Conservation (phyloP, 2,329 filamentous ascomycete species). For the Coniochaeta sp. region DNA sequence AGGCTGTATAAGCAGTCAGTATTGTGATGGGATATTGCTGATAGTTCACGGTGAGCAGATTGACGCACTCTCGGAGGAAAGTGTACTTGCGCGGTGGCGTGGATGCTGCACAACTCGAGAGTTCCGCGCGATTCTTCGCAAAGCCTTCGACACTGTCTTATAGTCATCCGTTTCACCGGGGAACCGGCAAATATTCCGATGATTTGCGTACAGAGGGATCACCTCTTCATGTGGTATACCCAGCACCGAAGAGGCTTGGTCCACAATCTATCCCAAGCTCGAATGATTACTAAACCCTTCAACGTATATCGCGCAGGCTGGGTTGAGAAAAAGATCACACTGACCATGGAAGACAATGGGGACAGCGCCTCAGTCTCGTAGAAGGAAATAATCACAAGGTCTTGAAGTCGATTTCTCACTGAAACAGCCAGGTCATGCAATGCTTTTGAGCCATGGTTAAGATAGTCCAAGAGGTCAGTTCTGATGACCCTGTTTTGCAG, state of each 20-base stretch:
- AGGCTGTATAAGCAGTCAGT: no score
- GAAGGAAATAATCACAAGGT: slow-evolving; percentile 13
- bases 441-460: slow-evolving; percentile 8
- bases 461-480: slow-evolving; percentile 14
- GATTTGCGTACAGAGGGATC: slow-evolving; percentile 2
- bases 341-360: background rate
- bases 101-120: background rate
- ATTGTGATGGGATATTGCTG: no score
- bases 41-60: no score
- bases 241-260: slow-evolving; percentile 15
- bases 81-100: slow-evolving; percentile 1
- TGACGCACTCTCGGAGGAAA: no score
- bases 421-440: slow-evolving; percentile 13
- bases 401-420: slow-evolving; percentile 8
- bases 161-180: background rate
- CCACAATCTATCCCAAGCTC: slow-evolving; percentile 7
- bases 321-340: no score
- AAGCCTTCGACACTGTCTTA: background rate
- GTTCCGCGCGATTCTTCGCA: background rate
- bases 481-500: slow-evolving; percentile 7
- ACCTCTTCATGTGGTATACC: slow-evolving; percentile 13
- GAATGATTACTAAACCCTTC: no score
- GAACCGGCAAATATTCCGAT: background rate
- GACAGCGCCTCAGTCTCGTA: slow-evolving; percentile 1
- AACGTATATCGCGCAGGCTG: no score